Evolutionary conservation across 2,329 filamentous ascomycete species (phyloP).

Genomic region (Tympanopsis confertula): DNA sequence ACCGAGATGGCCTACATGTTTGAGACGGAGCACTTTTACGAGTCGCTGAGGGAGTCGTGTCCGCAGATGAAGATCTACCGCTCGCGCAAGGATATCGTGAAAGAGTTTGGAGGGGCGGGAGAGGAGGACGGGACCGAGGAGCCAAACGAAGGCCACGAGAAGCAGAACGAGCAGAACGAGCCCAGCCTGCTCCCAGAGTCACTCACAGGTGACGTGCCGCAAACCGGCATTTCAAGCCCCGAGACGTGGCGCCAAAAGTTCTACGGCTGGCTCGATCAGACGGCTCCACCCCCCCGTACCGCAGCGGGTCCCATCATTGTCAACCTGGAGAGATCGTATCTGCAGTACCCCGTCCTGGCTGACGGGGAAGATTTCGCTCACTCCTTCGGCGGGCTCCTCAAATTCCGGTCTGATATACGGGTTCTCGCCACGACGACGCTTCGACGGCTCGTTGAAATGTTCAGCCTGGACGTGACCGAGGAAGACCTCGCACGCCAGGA

Average conservation of each 20-base stretch:
- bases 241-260: constrained; percentile 10
- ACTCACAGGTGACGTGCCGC: constrained; percentile 7
- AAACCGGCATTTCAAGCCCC: constrained; percentile 8
- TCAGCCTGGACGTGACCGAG: constrained; percentile 2
- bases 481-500: constrained; percentile 1
- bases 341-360: constrained; percentile 3
- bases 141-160: constrained; percentile 4
- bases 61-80: constrained; percentile 10
- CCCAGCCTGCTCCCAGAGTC: constrained; percentile 10
- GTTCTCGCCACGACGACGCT: constrained; percentile 10
- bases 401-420: constrained; percentile 3
- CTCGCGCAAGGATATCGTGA: constrained; percentile 8
- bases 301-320: constrained; percentile 4
- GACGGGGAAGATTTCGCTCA: constrained; percentile 3
- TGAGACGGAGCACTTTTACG: constrained; percentile 10
- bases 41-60: constrained; percentile 11
- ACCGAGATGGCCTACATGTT: constrained; percentile 12
- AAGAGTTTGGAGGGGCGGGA: no score
- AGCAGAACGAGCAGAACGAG: constrained; percentile 5
- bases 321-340: constrained; percentile 2
- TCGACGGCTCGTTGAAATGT: constrained; percentile 3
- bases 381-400: constrained; percentile 3
- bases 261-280: constrained; percentile 9
- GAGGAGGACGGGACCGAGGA: no score
- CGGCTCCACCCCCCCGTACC: constrained; percentile 2